Evolutionary conservation across 2,329 filamentous ascomycete genomes (phyloP), one percentile per base, ranked within the genome.

Genomic region (Fusarium sp.): DNA sequence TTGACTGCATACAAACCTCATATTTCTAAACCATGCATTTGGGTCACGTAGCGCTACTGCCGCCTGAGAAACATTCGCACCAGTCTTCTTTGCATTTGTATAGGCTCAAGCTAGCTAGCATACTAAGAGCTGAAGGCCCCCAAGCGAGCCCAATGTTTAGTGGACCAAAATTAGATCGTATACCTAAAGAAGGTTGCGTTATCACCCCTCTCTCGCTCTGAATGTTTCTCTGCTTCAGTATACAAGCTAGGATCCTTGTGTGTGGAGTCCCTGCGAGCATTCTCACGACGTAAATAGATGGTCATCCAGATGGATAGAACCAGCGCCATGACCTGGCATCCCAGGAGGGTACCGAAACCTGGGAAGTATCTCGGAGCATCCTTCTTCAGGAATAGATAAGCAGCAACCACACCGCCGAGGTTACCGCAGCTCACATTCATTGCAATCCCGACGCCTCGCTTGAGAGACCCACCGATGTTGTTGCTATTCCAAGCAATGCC

Each of bases 391-490:
- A 55, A 59, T 0, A 59, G 16, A 8, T 55, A 55, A 2, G 49
- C 34, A 8, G 56, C 50, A 26, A 56, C 2, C 11, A 59, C 26
- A 6, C 56, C 56, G 3, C 50, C 50, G 0, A 59, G 3, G 5
- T 59, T 59, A 0, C 56, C 56, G 1, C 49, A 59, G 50, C 56
- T 55, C 9, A 59, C 56, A 2, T 55, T 44, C 50, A 59, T 55
- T 3, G 49, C 56, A 4, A 59, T 45, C 2, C 50, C 56, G 11
- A 85, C 84, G 42, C 81, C 84, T 54, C 85, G 80, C 80, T 88
- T 88, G 59, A 85, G 76, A 36, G 82, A 83, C 7, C 84, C 85
- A 4, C 84, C 84, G 49, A 88, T 85, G 69, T 88, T 88, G 75
- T 85, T 86, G n/a, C 83, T 83, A 58, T 87, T 87, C 86, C 86